A percentile compares a stretch with the other conserved stretches of the same genome.
These are phyloP conservation scores for Xylaria cubensis DNA, from an alignment of 495 filamentous ascomycete genomes.

Conservation along the genomic window DNA sequence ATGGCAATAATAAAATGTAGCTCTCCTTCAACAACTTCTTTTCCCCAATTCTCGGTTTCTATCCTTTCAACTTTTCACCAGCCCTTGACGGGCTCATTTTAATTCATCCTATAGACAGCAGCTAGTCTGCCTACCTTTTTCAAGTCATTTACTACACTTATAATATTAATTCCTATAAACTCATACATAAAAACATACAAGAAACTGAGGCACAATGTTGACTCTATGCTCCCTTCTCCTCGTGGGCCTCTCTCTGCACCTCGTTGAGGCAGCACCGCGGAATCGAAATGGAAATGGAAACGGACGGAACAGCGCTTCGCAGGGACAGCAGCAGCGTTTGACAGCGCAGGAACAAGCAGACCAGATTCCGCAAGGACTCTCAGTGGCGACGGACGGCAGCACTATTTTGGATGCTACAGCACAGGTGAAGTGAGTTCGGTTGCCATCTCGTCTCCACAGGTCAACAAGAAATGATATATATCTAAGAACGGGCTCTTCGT, in stretches of 20 bases:
- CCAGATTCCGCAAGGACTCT: constrained; percentile 43
- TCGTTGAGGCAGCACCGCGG: constrained; percentile 41
- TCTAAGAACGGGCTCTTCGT: not conserved
- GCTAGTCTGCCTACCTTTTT: constrained; percentile 22
- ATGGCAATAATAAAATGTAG: not conserved
- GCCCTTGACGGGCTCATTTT: constrained; percentile 35
- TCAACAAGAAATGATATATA: not conserved
- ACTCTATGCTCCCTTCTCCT: constrained; percentile 39
- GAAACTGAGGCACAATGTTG: constrained; percentile 38
- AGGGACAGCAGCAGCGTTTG: constrained; percentile 26
- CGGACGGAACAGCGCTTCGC: constrained; percentile 6
- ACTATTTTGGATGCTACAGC: constrained; percentile 56
- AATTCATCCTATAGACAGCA: constrained; percentile 25
- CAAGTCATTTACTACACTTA: constrained; percentile 20
- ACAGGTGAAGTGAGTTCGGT: constrained; percentile 48
- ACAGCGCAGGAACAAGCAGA: constrained; percentile 50
- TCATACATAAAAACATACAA: not conserved
- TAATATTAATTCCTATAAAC: constrained; percentile 17
- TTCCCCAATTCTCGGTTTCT: not conserved
- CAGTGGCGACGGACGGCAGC: constrained; percentile 53
- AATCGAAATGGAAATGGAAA: constrained; percentile 19
- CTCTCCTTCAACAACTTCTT: not conserved
- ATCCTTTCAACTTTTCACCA: constrained; percentile 18
- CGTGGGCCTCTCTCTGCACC: constrained; percentile 27
- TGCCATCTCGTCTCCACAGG: not conserved